Evolutionary conservation across 2,329 filamentous ascomycete species (phyloP).

Genomic region (Clonostachys sp.): DNA sequence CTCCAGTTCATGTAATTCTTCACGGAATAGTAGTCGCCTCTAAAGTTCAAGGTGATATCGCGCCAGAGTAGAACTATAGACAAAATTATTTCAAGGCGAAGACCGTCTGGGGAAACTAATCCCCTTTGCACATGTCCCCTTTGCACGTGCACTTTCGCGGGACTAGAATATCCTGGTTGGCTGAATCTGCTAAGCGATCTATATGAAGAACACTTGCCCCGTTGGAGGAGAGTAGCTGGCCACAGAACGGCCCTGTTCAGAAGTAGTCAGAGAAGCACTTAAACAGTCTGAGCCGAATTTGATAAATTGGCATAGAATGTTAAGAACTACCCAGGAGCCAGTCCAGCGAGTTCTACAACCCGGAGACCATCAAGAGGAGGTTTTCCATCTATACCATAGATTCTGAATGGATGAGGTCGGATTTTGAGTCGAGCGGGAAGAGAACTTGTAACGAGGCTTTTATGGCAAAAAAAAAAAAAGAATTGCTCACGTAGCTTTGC

Average conservation of each 20-base stretch:
- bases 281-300: not conserved
- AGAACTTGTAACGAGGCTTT: too few species aligned
- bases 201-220: conserved; percentile 85
- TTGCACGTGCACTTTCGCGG: conserved; percentile 40
- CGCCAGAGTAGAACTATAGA: too few species aligned
- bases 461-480: too few species aligned
- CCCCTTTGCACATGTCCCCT: too few species aligned
- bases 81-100: not conserved
- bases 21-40: too few species aligned
- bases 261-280: not conserved
- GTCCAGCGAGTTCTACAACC: conserved; percentile 55
- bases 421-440: too few species aligned
- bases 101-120: not conserved
- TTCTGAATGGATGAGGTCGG: too few species aligned
- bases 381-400: conserved; percentile 12
- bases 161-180: conserved; percentile 67
- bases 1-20: too few species aligned
- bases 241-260: conserved; percentile 72
- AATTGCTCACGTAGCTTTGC: too few species aligned
- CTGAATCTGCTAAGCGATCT: conserved; percentile 52
- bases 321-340: conserved; percentile 51
- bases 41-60: too few species aligned
- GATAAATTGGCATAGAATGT: not conserved
- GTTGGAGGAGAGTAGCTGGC: conserved; percentile 83
- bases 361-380: conserved; percentile 43